Evolutionary conservation across 371 early-diverging fungal species (phyloP), one percentile per base, ranked within the genome.

Genomic region (Massospora cicadina): DNA sequence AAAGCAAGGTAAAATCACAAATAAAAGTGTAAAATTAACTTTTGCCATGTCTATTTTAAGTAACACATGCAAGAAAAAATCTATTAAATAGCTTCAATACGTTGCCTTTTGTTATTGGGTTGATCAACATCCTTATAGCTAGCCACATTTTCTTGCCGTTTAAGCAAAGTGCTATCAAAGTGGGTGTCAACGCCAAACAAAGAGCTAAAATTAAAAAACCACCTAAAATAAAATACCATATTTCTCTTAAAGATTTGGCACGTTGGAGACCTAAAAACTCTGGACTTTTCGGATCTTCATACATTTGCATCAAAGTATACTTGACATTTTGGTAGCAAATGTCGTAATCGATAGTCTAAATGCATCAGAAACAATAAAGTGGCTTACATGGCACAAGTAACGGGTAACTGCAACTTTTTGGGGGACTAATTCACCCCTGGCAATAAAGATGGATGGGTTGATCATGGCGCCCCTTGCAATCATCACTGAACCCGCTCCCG

Each of bases 271-370:
- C 17, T 27, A 27, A 23, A 31, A 32, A 66, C 12, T 33, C 61
- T 2, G 43, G 54, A 2, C 55, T 60, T 59, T 66, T 66, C n/a
- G 66, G 58, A 2, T 84, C 78, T 1, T 77, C 79, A 65, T 82
- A 79, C 88, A 94, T 93, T 63, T 89, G 85, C 76, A 92, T 72
- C 25, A 93, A 67, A 1, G 83, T 81, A 74, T 94, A 96, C 73
- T 96, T 96, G 55, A 88, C 81, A 75, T 91, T 94, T 60, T 83
- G 75, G 69, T 77, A 89, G 2, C 80, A 66, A 70, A 88, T 89
- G 68, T 87, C 77, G n/a, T 75, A 72, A 63, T 76, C 70, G 7
- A 77, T 43, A 7, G 66, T 60, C 64, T n/a, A 61, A 43, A 59
- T 24, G 23, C 29, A 43, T 60, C 33, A 25, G 26, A 28, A 5